Evolutionary conservation across 805 yeast genomes (phyloP).

Genomic region (Candida vartiovaarae): DNA sequence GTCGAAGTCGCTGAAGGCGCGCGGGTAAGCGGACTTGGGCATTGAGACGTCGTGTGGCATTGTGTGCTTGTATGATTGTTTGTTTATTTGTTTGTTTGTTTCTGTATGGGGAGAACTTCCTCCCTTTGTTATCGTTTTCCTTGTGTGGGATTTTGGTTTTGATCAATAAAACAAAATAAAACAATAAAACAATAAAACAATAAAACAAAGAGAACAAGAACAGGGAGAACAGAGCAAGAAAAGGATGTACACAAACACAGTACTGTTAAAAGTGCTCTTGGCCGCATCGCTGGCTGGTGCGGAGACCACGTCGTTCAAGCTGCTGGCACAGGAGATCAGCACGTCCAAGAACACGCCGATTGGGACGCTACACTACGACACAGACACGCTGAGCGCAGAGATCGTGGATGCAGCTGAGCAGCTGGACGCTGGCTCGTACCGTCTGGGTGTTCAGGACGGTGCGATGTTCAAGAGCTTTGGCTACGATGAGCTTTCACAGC

Average conservation of each 20-base stretch:
- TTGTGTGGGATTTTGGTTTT: no score
- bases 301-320: background rate
- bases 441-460: constrained; percentile 18
- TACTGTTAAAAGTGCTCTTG: background rate
- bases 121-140: no score
- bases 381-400: constrained; percentile 1
- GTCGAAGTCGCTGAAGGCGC: constrained; percentile 14
- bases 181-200: no score
- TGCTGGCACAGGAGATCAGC: constrained; percentile 8
- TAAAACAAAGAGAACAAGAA: background rate
- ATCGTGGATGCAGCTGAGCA: constrained; percentile 1
- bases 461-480: constrained; percentile 12
- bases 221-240: background rate
- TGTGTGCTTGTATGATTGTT: background rate
- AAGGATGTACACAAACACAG: background rate
- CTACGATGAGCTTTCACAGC: constrained; percentile 9
- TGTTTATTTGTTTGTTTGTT: background rate
- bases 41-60: constrained; percentile 1
- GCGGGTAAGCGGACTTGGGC: constrained; percentile 21
- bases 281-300: background rate
- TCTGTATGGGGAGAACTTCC: no score
- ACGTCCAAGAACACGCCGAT: constrained; percentile 2
- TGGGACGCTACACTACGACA: constrained; percentile 5
- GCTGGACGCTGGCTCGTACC: constrained; percentile 11
- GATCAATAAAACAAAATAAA: no score